phyloP scores from a whole-genome alignment of 2,329 filamentous ascomycete genomes.

The Aspergillus quadricinctus region DNA sequence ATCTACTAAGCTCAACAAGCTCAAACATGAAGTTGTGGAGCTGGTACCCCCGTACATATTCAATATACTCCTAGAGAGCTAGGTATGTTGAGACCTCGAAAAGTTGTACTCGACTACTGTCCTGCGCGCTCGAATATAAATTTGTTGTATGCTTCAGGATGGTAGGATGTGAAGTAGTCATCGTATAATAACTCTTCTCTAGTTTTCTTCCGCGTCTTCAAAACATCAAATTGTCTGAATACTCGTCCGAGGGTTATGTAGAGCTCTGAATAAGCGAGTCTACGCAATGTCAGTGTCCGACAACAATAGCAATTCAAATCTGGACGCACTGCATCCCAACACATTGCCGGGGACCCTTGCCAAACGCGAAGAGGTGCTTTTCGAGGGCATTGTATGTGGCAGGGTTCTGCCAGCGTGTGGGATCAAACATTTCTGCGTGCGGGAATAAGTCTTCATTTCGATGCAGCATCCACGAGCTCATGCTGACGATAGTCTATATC shows the following conservation, averaged over 20 bases:
- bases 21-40: too few species aligned
- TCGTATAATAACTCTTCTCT: slow-evolving; percentile 24
- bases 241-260: slow-evolving; percentile 30
- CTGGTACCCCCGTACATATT: too few species aligned
- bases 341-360: slow-evolving; percentile 32
- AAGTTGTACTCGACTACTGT: not conserved
- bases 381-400: slow-evolving; percentile 13
- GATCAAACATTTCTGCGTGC: slow-evolving; percentile 30
- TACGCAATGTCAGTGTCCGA: slow-evolving; percentile 3
- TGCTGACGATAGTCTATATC: slow-evolving; percentile 23
- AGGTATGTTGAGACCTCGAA: too few species aligned
- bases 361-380: slow-evolving; percentile 35
- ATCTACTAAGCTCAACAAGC: too few species aligned
- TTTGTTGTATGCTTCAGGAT: slow-evolving; percentile 14
- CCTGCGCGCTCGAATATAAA: slow-evolving; percentile 15
- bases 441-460: slow-evolving; percentile 30
- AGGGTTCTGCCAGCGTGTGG: slow-evolving; percentile 31
- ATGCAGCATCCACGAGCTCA: slow-evolving; percentile 33
- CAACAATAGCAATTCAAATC: not conserved
- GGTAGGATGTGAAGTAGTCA: slow-evolving; percentile 28
- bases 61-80: too few species aligned
- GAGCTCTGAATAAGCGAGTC: slow-evolving; percentile 32
- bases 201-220: slow-evolving; percentile 14
- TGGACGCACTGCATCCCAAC: slow-evolving; percentile 29
- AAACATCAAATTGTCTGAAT: slow-evolving; percentile 24